Base-by-base conservation (phyloP, 163 green algal genomes). In the Chloromonas sp. region DNA sequence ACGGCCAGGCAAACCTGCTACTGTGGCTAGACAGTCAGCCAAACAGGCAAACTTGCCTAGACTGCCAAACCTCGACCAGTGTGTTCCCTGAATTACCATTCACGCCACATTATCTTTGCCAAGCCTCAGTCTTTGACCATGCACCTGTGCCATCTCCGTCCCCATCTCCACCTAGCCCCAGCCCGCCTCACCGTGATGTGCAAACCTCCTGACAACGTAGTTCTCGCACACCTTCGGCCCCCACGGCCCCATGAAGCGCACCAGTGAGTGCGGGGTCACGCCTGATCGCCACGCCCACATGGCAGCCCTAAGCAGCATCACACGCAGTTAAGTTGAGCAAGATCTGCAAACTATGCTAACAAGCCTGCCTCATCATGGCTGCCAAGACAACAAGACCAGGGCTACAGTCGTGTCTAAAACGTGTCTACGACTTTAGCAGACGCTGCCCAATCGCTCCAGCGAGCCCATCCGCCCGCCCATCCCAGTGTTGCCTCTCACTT, bases 181-280 rank as follows among this genome's bases (percentile, higher is more conserved):
- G 66, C 5, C 5, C 66, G 66, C 11, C 5, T 5, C 78, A 62
- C 71, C 71, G 14, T 79, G 71, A 14, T 79, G 71, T 36, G 71
- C 85, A 84, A 93, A 92, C 2, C 90, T 74, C 82, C 84, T 89
- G 70, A 84, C 71, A 14, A 93, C 90, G 85, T 97, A 97, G 57
- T 84, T 81, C 60, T 86, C 13, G 59, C 94, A 89, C 2, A 96
- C 82, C 5, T 80, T 58, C 0, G 89, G 88, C 0, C 95, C 95
- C 88, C 85, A 93, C 1, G 95, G 95, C 0, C 95, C 95, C 8
- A 97, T 82, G 0, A 70, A 87, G 78, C 95, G 88, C 70, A 97
- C 91, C 14, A 98, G 57, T 59, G 83, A 80, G 2, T 94, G 93
- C 2, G 95, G 95, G 0, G 95, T 98, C 3, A 94, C 70, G 77